phyloP scores from a whole-genome alignment of 345 rosid genomes.

The Camelina hispida region DNA sequence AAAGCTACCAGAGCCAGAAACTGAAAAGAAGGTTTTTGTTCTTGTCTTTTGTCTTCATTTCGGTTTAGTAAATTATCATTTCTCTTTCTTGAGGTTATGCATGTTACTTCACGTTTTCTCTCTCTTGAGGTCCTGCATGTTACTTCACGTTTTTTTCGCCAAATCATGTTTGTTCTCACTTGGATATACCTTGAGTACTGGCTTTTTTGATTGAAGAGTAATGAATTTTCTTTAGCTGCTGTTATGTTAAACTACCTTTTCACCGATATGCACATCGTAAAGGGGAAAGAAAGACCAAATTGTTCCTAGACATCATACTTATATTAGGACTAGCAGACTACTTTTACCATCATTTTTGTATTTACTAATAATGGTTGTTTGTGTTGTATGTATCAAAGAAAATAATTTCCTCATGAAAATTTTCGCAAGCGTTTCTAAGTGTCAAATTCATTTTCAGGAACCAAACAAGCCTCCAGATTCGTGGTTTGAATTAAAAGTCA shows the following conservation, averaged over 20 bases:
- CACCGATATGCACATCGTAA: background rate
- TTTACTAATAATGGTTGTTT: slow-evolving; percentile 9
- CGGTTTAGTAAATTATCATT: slow-evolving; percentile 1
- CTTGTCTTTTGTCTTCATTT: slow-evolving; percentile 19
- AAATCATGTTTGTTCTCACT: slow-evolving; percentile 16
- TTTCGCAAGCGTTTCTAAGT: slow-evolving; percentile 29
- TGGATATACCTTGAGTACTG: background rate
- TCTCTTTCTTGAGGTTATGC: slow-evolving; percentile 33
- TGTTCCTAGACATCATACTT: slow-evolving; percentile 17
- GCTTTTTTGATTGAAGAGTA: slow-evolving; percentile 7
- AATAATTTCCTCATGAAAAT: slow-evolving; percentile 11
- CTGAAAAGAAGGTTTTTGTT: slow-evolving; percentile 68
- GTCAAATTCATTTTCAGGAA: slow-evolving; percentile 61
- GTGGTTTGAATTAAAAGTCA: slow-evolving; percentile 98
- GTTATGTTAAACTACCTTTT: background rate
- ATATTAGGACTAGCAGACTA: slow-evolving; percentile 13
- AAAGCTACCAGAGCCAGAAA: slow-evolving; percentile 60
- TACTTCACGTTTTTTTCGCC: background rate
- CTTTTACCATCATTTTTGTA: slow-evolving; percentile 3
- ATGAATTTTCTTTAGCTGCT: slow-evolving; percentile 16
- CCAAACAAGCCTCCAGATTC: slow-evolving; percentile 91
- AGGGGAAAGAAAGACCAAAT: slow-evolving; percentile 1
- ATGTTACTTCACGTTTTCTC: slow-evolving; percentile 11
- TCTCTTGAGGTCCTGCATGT: slow-evolving; percentile 33
- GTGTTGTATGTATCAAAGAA: slow-evolving; percentile 2